These are phyloP conservation scores for Nicotiana rustica DNA, from an alignment of 305 asterid genomes.

Conservation along the genomic window DNA sequence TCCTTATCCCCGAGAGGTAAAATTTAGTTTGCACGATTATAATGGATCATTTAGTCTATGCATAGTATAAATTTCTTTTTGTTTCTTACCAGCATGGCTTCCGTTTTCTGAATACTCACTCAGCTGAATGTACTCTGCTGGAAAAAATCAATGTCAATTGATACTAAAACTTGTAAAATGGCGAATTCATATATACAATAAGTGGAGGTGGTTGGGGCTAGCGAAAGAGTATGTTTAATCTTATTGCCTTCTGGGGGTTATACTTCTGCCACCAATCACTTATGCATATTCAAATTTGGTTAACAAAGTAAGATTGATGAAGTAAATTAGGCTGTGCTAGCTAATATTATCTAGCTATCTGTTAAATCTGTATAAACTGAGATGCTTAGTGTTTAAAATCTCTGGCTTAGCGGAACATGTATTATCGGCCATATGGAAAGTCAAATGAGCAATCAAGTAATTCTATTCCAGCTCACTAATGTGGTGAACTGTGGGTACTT, in stretches of 20 bases:
- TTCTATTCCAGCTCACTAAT: neutral
- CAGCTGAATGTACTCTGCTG: neutral
- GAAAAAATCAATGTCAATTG: slow-evolving; percentile 29
- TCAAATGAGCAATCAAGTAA: neutral
- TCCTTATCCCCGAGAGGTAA: slow-evolving; percentile 97
- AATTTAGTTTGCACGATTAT: neutral
- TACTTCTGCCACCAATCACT: neutral
- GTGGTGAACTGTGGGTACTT: neutral
- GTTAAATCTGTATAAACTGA: slow-evolving; percentile 16
- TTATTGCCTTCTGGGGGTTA: neutral
- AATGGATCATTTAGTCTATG: slow-evolving; percentile 11
- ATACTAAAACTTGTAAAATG: slow-evolving; percentile 1
- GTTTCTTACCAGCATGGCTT: neutral
- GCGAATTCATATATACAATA: neutral
- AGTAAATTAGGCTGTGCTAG: slow-evolving; percentile 8
- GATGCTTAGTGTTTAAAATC: neutral
- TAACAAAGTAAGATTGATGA: neutral
- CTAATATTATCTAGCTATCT: neutral
- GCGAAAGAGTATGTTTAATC: neutral
- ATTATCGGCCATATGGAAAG: neutral
- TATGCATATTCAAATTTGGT: neutral
- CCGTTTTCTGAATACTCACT: neutral
- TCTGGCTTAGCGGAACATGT: neutral
- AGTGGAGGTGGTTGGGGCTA: slow-evolving; percentile 5
- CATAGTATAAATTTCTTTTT: neutral